phyloP scores from a whole-genome alignment of 345 rosid species.

The Eucalyptus regnans region DNA sequence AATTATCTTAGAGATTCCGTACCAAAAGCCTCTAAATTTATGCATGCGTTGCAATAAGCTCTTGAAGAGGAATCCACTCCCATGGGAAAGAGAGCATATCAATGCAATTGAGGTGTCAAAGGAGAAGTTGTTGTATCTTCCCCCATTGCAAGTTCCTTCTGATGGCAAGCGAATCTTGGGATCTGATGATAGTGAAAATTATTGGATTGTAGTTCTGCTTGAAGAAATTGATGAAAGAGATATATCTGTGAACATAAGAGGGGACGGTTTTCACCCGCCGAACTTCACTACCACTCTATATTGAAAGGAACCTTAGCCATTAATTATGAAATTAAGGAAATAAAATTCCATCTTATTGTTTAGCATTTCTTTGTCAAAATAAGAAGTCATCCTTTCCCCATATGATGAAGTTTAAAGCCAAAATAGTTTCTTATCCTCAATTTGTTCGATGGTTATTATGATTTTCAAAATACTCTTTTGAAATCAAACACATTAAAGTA shows the following conservation, averaged over 20 bases:
- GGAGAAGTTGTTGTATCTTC: neutral
- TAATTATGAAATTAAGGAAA: too few relatives aligned
- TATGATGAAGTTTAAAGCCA: too few relatives aligned
- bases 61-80: neutral
- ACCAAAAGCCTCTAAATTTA: neutral
- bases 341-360: too few relatives aligned
- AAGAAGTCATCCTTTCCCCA: too few relatives aligned
- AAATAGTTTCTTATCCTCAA: too few relatives aligned
- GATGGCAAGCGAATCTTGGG: neutral
- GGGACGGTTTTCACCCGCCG: accelerated
- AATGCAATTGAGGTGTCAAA: neutral
- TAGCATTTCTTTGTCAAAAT: too few relatives aligned
- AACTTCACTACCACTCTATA: neutral
- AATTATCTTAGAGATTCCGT: too few relatives aligned
- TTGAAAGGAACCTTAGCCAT: neutral
- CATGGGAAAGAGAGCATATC: neutral
- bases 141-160: neutral
- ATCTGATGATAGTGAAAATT: neutral
- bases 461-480: too few relatives aligned
- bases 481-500: too few relatives aligned
- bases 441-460: too few relatives aligned
- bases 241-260: neutral
- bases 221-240: too few relatives aligned
- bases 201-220: neutral
- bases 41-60: neutral